Conservation (phyloP, 2,329 filamentous ascomycete species). For the Verticillium longisporum region DNA sequence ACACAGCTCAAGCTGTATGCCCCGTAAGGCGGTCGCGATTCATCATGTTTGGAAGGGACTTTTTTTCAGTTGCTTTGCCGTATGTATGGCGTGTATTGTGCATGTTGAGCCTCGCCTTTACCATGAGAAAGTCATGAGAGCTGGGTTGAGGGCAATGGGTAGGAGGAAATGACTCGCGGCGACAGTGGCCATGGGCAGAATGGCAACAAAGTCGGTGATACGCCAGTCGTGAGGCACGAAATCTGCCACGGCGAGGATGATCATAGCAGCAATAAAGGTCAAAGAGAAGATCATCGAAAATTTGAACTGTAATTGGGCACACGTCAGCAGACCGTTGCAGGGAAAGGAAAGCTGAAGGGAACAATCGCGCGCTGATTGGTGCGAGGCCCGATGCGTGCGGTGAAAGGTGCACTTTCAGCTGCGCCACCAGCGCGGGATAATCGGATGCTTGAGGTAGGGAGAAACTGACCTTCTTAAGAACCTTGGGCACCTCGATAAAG, state of each 20-base stretch:
- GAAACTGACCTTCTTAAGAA: conserved; percentile 65
- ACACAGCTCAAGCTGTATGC: conserved; percentile 3
- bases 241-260: conserved; percentile 54
- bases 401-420: conserved; percentile 14
- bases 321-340: conserved; percentile 5
- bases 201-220: conserved; percentile 67
- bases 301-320: conserved; percentile 49
- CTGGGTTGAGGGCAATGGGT: conserved; percentile 70
- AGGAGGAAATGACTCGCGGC: conserved; percentile 62
- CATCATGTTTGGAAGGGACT: conserved; percentile 1
- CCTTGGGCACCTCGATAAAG: conserved; percentile 75
- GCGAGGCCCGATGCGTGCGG: conserved; percentile 13
- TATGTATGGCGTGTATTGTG: background rate
- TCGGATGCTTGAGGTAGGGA: conserved; percentile 14
- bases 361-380: conserved; percentile 17
- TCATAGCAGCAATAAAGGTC: conserved; percentile 52
- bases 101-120: conserved; percentile 28
- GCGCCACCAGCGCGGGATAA: background rate
- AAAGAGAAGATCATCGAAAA: conserved; percentile 59
- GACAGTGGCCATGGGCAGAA: conserved; percentile 70
- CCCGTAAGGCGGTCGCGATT: conserved; percentile 2
- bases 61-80: background rate
- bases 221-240: conserved; percentile 61
- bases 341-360: background rate
- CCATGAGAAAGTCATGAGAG: conserved; percentile 74